Conservation (phyloP, 2,329 filamentous ascomycete genomes). For the Fusarium albosuccineum region DNA sequence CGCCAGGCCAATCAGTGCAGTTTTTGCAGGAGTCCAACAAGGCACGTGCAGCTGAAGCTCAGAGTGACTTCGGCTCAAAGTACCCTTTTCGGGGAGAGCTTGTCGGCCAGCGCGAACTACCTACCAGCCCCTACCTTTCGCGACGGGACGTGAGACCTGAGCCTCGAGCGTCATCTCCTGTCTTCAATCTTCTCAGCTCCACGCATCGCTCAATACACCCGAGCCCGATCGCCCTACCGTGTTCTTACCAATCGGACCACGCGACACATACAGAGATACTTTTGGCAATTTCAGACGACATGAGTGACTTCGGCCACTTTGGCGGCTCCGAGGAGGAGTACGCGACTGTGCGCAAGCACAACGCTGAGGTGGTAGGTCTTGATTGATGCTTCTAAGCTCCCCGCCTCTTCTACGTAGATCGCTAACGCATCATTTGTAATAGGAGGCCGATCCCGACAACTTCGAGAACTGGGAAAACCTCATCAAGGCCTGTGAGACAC, state of each 20-base stretch:
- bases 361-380: constrained; percentile 76
- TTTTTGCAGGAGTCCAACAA: constrained; percentile 8
- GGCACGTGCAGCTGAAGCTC: constrained; percentile 29
- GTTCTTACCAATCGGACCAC: constrained; percentile 23
- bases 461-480: constrained; percentile 97
- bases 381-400: background rate
- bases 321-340: constrained; percentile 85
- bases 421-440: constrained; percentile 40
- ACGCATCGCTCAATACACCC: constrained; percentile 15
- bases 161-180: constrained; percentile 41
- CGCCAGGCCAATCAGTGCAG: constrained; percentile 22
- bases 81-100: constrained; percentile 36
- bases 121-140: constrained; percentile 45
- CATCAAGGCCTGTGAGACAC: constrained; percentile 81
- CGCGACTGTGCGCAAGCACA: constrained; percentile 82
- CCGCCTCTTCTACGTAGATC: constrained; percentile 6
- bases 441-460: constrained; percentile 83
- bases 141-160: constrained; percentile 39
- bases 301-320: constrained; percentile 79
- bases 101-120: constrained; percentile 38
- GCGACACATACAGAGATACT: constrained; percentile 20
- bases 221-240: constrained; percentile 3
- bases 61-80: constrained; percentile 33
- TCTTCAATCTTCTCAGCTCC: constrained; percentile 38
- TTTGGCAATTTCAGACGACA: constrained; percentile 51